Base-by-base conservation (phyloP, 2,329 filamentous ascomycete genomes). In the Colletotrichum sp. region DNA sequence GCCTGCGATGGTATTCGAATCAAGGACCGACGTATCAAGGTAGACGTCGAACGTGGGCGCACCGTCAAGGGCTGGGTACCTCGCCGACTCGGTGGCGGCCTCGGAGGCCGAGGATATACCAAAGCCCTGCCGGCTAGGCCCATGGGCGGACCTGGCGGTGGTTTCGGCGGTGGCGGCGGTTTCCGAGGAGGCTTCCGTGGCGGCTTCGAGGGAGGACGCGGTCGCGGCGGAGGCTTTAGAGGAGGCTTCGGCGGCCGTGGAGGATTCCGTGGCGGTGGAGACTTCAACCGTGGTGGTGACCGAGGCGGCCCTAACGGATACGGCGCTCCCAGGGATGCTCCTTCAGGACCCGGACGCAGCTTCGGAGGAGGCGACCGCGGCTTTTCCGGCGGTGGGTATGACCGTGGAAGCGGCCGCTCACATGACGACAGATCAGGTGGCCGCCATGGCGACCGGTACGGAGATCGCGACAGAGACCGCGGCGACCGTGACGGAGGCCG, bases 31-130 rank as follows among this genome's bases (percentile, higher is more conserved):
- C 93, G 94, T 80, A 95, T 98, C 81, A 92, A 98, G 83, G 96
- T 98, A 81, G 97, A 99, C 83, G 96, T 98, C 76, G 97, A 99
- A 87, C 93, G 97, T 82, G 97, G 97, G 79, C 94, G 97, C 80
- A 98, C 97, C 36, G 95, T 98, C 55, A 94, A 95, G 82, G 95
- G 94, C 65, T 99, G 97, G 97, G 94, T 95, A 82, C 97, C 97
- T 77, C 93, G 95, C 79, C 94, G 97, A 78, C 94, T 98, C 68
- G 97, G 96, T 74, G 97, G 97, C 78, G 97, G 97, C 62, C 91
- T 98, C 4, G 97, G 97, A 77, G 96, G 96, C 61, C 93, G 97
- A 80, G 94, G 95, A 78, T 98, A 98, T 85, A 98, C 96, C 73
- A 97, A 96, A 85, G 92, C 93, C 18, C 89, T 92, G 78, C 91